phyloP scores from a whole-genome alignment of 169 alveolate genomes.

The Cryptosporidium ryanae region DNA sequence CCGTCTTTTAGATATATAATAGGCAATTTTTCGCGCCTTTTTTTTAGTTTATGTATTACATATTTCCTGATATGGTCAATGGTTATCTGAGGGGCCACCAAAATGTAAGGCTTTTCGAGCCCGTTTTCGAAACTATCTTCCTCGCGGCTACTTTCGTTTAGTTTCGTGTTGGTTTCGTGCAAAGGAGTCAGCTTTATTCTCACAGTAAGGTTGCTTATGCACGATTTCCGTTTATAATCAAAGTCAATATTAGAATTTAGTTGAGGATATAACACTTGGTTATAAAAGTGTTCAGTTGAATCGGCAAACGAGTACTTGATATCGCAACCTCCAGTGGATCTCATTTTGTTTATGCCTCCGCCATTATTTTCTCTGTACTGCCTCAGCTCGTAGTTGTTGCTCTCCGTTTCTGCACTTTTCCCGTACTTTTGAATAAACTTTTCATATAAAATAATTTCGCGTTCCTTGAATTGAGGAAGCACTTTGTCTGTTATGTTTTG shows the following conservation, averaged over 20 bases:
- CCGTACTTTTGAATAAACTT: constrained; percentile 41
- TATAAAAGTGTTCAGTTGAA: constrained; percentile 9
- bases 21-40: constrained; percentile 12
- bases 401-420: neutral
- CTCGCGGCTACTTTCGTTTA: neutral
- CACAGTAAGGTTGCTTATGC: constrained; percentile 2
- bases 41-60: constrained; percentile 22
- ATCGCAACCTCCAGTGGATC: neutral
- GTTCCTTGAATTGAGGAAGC: constrained; percentile 77
- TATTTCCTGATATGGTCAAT: constrained; percentile 43
- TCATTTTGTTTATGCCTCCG: neutral
- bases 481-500: constrained; percentile 80
- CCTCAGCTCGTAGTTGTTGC: neutral
- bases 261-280: constrained; percentile 9
- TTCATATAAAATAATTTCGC: constrained; percentile 54
- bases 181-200: constrained; percentile 20
- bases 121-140: no score
- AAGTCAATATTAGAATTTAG: neutral
- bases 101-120: constrained; percentile 35
- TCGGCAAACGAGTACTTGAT: constrained; percentile 6
- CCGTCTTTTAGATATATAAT: constrained; percentile 30
- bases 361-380: neutral
- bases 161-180: neutral
- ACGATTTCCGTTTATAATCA: neutral
- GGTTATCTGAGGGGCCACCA: constrained; percentile 72